phyloP scores from a whole-genome alignment of 495 filamentous ascomycete species.

The Penicillium steckii region DNA sequence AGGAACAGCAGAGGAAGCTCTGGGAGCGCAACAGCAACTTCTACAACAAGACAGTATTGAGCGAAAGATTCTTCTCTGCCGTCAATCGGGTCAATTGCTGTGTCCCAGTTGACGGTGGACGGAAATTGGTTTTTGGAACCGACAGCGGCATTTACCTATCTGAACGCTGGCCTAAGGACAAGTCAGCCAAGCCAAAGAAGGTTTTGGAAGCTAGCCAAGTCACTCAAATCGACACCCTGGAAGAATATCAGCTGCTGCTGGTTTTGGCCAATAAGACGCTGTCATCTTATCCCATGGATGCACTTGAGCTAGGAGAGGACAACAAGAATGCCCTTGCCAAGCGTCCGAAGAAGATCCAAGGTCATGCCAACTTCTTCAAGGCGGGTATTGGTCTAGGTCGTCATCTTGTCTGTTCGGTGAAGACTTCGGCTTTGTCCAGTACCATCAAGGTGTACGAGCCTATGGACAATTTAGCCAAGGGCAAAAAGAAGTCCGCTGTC shows the following conservation, averaged over 20 bases:
- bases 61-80: conserved; percentile 77
- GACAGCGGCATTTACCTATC: conserved; percentile 90
- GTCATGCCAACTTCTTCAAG: conserved; percentile 97
- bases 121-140: conserved; percentile 91
- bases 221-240: conserved; percentile 92
- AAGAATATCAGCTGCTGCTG: conserved; percentile 87
- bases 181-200: conserved; percentile 68
- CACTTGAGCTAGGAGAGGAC: conserved; percentile 76
- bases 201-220: conserved; percentile 86
- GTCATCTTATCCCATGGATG: conserved; percentile 80
- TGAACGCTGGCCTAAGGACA: conserved; percentile 85
- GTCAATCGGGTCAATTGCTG: conserved; percentile 88
- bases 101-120: conserved; percentile 90
- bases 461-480: conserved; percentile 83
- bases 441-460: conserved; percentile 99
- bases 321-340: conserved; percentile 66
- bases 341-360: conserved; percentile 94
- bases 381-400: conserved; percentile 91
- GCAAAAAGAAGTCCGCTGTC: conserved; percentile 87
- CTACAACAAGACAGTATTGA: conserved; percentile 85
- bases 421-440: conserved; percentile 81
- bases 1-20: conserved; percentile 81
- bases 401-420: conserved; percentile 93
- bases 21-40: conserved; percentile 82
- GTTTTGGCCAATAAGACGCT: conserved; percentile 93